Evolutionary conservation across 495 filamentous ascomycete species (phyloP).

Genomic region (Penicillium manginii): DNA sequence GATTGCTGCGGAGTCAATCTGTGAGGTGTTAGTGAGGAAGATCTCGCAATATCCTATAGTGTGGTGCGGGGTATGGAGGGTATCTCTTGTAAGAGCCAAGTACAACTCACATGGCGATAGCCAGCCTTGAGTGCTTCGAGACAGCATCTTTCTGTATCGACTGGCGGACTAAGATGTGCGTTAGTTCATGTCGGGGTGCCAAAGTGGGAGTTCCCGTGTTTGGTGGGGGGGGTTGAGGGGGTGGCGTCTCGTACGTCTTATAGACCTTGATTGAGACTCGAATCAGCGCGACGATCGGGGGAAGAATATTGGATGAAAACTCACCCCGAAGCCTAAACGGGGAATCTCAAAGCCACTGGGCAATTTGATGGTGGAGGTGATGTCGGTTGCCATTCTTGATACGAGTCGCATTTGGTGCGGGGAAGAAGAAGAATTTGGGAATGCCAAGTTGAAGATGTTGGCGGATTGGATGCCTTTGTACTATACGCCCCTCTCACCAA

Average conservation of each 20-base stretch:
- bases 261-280: conserved; percentile 56
- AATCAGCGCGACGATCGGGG: not conserved
- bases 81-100: too few relatives aligned
- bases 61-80: not conserved
- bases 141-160: conserved; percentile 14
- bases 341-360: conserved; percentile 76
- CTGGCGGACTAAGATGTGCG: conserved; percentile 12
- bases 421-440: not conserved
- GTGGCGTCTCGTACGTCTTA: conserved; percentile 56
- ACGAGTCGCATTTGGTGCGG: conserved; percentile 1
- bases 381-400: conserved; percentile 21
- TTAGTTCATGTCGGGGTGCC: not conserved
- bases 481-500: not conserved
- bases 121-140: conserved; percentile 64
- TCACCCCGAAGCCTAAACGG: conserved; percentile 67
- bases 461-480: not conserved
- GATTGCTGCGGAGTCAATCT: conserved; percentile 66
- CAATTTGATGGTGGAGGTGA: conserved; percentile 55
- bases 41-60: too few relatives aligned
- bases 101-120: conserved; percentile 64
- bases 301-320: conserved; percentile 12
- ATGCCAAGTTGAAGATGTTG: not conserved
- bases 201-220: not conserved
- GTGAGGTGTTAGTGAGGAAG: not conserved
- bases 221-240: not conserved